Conservation (phyloP, 345 rosid species). For the Sisymbrium altissimum region DNA sequence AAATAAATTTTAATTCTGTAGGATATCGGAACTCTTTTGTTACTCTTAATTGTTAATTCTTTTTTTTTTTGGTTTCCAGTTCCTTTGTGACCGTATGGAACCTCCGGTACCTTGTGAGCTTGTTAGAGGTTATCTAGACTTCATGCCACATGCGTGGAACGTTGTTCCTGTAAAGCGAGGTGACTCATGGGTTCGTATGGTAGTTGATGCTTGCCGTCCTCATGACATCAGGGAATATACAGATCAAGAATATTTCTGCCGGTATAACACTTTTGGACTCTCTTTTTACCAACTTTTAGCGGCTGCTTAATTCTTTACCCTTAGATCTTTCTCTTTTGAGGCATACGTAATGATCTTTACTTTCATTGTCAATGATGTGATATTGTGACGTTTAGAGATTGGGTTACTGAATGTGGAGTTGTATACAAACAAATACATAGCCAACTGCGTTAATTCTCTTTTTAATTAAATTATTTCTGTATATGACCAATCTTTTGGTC, state of each 20-base stretch:
- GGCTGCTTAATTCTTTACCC: background rate
- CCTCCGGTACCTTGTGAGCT: constrained; percentile 97
- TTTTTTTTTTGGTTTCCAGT: constrained; percentile 41
- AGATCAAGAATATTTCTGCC: constrained; percentile 74
- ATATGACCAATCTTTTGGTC: background rate
- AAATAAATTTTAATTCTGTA: background rate
- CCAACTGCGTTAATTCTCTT: background rate
- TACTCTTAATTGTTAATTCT: constrained; percentile 9
- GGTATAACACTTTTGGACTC: constrained; percentile 38
- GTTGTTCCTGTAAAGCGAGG: constrained; percentile 59
- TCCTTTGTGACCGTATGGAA: constrained; percentile 90
- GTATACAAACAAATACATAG: background rate
- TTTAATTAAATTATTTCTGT: background rate
- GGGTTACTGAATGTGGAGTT: background rate
- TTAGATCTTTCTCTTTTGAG: background rate
- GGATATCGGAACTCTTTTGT: background rate
- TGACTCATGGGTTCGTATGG: constrained; percentile 66
- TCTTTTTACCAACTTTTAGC: background rate
- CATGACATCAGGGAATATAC: constrained; percentile 85
- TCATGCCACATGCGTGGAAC: constrained; percentile 96
- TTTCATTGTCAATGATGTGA: background rate
- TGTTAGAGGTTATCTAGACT: constrained; percentile 96
- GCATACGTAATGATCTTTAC: background rate
- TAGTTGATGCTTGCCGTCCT: constrained; percentile 92
- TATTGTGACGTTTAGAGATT: background rate